Base-by-base conservation (phyloP, 2,329 filamentous ascomycete genomes). In the Xylaria multiplex region DNA sequence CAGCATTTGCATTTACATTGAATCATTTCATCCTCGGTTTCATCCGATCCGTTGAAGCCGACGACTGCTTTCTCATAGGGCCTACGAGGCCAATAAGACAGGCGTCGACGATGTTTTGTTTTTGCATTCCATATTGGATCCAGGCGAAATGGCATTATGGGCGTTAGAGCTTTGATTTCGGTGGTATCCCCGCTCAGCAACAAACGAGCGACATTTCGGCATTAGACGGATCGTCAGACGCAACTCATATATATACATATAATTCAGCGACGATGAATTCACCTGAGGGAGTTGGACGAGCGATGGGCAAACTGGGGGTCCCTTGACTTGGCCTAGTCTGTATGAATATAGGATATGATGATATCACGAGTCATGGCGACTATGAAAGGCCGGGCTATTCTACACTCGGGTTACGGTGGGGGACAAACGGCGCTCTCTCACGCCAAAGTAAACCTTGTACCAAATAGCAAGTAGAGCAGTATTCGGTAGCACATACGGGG, bases 111-210 rank as follows among this genome's bases (percentile, higher is more conserved):
- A 54, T 59, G 32, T 54, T 55, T 59, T 30, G 8, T 27, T 61
- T 45, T 66, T 52, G 24, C 53, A 61, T 62, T 35, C 53, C 43
- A 46, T 64, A 60, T 55, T 61, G 63, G 59, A 60, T 58, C 43
- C 46, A 42, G 56, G 52, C 40, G 56, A 42, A 54, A 57, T 30
- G 32, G 61, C 61, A 67, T 67, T 22, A 3, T 40, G 24, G 65
- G 61, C 46, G 56, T 64, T 67, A 14, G 54, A 32, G 16, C 37
- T 48, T 59, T 42, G 37, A 43, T 60, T 67, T 60, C 49, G 40
- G 46, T 19, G 6, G 40, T 13, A 53, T 56, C 49, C 37, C 62
- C 24, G 40, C 45, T 37, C 32, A 49, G 22, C 30, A 62, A 57
- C 37, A 32, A 50, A 56, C 27, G 22, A 40, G 43, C 37, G 35